Evolutionary conservation across 1,139 yeast genomes (phyloP).

Genomic region (Saccharomyces hybrid): DNA sequence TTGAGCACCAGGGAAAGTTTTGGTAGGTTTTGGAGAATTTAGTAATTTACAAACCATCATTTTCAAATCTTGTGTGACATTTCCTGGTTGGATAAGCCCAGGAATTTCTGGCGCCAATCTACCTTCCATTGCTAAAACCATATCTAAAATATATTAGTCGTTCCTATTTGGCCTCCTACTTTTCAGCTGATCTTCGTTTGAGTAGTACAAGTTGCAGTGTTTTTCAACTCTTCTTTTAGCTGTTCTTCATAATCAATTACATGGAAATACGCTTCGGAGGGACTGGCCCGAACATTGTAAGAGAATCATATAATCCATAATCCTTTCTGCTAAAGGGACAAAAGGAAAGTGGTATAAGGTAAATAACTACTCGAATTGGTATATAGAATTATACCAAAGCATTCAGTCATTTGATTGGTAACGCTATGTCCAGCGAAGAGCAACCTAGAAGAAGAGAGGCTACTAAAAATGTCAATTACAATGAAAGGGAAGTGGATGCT

Average conservation of each 20-base stretch:
- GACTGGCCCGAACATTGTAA: not conserved
- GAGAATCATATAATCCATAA: not conserved
- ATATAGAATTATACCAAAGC: not conserved
- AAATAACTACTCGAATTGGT: not conserved
- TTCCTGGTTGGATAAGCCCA: constrained; percentile 67
- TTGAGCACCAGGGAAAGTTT: constrained; percentile 78
- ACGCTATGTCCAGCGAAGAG: not conserved
- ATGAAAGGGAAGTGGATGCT: constrained; percentile 31
- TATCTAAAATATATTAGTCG: not conserved
- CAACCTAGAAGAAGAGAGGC: constrained; percentile 23
- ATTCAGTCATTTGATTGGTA: not conserved
- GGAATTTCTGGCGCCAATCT: constrained; percentile 78
- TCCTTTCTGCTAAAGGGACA: not conserved
- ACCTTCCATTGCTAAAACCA: constrained; percentile 31
- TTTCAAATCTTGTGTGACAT: constrained; percentile 60
- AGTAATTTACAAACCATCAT: constrained; percentile 64
- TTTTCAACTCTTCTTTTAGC: not conserved
- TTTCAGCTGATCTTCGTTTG: not conserved
- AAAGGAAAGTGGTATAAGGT: not conserved
- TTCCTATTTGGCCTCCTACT: not conserved
- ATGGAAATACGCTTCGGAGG: not conserved
- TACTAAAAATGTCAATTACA: constrained; percentile 30
- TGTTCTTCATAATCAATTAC: not conserved
- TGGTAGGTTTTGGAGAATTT: constrained; percentile 34
- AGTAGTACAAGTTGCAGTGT: too few species aligned